Evolutionary conservation across 768 basidiomycete genomes (phyloP), one percentile per base, ranked within the genome.

Genomic region (Trametes cinnabarina): DNA sequence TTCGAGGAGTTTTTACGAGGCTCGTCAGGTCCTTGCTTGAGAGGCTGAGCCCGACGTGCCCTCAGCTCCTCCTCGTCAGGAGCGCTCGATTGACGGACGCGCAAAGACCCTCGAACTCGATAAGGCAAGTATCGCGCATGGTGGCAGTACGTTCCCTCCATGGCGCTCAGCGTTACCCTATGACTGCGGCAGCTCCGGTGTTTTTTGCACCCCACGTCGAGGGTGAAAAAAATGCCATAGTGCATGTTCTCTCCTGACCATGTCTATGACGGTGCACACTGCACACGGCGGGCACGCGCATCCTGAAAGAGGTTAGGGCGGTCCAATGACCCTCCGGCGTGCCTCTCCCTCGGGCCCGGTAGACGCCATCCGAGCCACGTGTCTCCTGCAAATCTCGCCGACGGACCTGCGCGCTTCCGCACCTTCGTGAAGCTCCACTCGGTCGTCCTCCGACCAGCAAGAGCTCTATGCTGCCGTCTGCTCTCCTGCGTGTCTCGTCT

Each of bases 111-210:
- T 40, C 41, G n/a, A 43, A 42, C 52, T 30, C 15, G 58, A 49
- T 53, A 34, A 40, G 28, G 51, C 40, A 47, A 10, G 20, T 23
- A 41, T 42, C 51, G 51, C 51, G 58, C 51, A 32, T 34, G 40
- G 58, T 54, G 58, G 58, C 58, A 23, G 58, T 54, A n/a, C n/a
- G 58, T 34, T 26, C 3, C 51, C 23, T 23, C 37, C 34, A 55
- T 25, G 2, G 35, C n/a, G 22, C 41, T 22, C 14, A 41, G 40
- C 39, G 48, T 44, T n/a, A n/a, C n/a, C 48, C 40, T 50, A 57
- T 55, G 54, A 55, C 54, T 46, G 46, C n/a, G n/a, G n/a, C 54
- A 26, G 39, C 17, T 55, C 44, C 22, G 23, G 35, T 22, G 49
- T 39, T 46, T 46, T 46, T 26, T 17, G 15, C 43, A 6, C 53